phyloP scores from a whole-genome alignment of 495 filamentous ascomycete species.

The Penicillium robsamsonii region DNA sequence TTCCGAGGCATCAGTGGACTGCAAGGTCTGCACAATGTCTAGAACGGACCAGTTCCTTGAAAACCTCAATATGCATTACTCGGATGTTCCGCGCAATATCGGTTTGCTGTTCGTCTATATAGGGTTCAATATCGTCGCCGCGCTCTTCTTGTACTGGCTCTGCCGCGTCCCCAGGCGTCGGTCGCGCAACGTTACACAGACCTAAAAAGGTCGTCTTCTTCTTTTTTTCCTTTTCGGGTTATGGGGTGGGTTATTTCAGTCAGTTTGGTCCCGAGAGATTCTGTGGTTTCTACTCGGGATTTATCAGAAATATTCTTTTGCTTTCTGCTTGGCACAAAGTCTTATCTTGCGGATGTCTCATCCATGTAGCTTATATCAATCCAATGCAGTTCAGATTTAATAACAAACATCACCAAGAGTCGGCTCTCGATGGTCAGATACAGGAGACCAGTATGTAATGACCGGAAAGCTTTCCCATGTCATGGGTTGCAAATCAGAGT shows the following conservation, averaged over 20 bases:
- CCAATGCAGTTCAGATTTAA: too few species aligned
- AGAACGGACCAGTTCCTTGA: slow-evolving; percentile 64
- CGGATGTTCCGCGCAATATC: slow-evolving; percentile 67
- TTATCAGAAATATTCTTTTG: not conserved
- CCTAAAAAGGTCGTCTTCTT: slow-evolving; percentile 9
- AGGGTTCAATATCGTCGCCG: slow-evolving; percentile 72
- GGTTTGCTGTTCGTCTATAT: slow-evolving; percentile 70
- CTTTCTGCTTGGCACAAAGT: not conserved
- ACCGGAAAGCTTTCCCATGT: too few species aligned
- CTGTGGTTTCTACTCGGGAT: not conserved
- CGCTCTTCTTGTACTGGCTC: slow-evolving; percentile 76
- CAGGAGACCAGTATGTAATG: too few species aligned
- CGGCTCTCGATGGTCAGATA: too few species aligned
- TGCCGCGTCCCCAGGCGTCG: slow-evolving; percentile 71
- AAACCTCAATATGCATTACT: slow-evolving; percentile 47
- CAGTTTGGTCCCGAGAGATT: not conserved
- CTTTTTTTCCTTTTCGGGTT: not conserved
- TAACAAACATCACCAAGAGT: too few species aligned
- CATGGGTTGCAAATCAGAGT: too few species aligned
- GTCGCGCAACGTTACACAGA: slow-evolving; percentile 43
- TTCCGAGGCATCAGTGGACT: slow-evolving; percentile 49
- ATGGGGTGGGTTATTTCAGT: not conserved
- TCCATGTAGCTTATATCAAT: not conserved
- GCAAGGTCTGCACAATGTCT: slow-evolving; percentile 58
- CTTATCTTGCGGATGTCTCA: not conserved